A percentile compares a stretch with the other conserved stretches of the same genome.
Evolutionary conservation across 2,329 filamentous ascomycete species (phyloP).

Genomic region (Pseudocercospora fijiensis): DNA sequence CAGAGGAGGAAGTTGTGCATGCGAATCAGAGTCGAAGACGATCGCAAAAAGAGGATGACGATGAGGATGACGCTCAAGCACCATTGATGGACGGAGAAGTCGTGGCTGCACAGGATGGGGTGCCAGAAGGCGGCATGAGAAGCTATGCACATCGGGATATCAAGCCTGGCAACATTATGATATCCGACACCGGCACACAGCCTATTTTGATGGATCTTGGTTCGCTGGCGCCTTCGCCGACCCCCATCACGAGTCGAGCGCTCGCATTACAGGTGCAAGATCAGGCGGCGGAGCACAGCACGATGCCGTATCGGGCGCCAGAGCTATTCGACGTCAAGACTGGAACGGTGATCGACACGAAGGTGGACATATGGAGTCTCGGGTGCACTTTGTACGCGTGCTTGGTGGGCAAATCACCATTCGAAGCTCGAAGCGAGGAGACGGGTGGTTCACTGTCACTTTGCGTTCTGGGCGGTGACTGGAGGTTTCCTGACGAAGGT

Average conservation of each 20-base stretch:
- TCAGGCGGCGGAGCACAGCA: conserved; percentile 90
- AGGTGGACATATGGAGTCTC: conserved; percentile 96
- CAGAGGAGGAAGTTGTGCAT: conserved; percentile 47
- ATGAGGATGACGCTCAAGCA: conserved; percentile 73
- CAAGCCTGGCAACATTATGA: conserved; percentile 99
- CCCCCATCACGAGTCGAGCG: conserved; percentile 84
- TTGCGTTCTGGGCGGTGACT: conserved; percentile 90
- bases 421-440: conserved; percentile 93
- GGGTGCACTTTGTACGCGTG: conserved; percentile 98
- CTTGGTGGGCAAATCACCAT: conserved; percentile 92
- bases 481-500: conserved; percentile 91
- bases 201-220: conserved; percentile 98
- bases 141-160: conserved; percentile 96
- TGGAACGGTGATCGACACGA: conserved; percentile 85
- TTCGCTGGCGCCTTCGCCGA: conserved; percentile 81
- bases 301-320: conserved; percentile 96
- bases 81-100: conserved; percentile 76
- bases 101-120: conserved; percentile 64
- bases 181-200: conserved; percentile 80
- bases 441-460: conserved; percentile 91
- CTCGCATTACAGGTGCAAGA: conserved; percentile 91
- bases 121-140: conserved; percentile 65
- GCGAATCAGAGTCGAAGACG: conserved; percentile 48
- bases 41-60: conserved; percentile 34
- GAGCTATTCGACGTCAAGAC: conserved; percentile 98